These are phyloP conservation scores for Prunus yedoensis DNA, from an alignment of 331 rosid genomes.

Conservation along the genomic window DNA sequence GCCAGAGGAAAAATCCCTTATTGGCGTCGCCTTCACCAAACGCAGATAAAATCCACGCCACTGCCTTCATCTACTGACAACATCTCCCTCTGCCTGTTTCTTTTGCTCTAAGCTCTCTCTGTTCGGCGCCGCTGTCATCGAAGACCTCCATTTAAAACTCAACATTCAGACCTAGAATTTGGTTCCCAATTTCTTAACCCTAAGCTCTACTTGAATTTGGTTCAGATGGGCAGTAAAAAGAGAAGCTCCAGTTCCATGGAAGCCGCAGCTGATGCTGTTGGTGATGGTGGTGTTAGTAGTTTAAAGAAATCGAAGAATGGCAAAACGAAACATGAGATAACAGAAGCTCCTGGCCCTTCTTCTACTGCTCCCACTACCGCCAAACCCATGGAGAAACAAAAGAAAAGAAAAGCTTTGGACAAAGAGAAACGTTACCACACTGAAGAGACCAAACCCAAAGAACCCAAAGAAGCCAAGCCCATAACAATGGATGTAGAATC, in stretches of 20 bases:
- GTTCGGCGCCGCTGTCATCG: too few species aligned
- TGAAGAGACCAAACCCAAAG: slow-evolving; percentile 16
- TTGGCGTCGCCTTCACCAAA: too few species aligned
- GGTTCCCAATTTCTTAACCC: background rate
- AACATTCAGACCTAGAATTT: too few species aligned
- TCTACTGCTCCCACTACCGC: slow-evolving; percentile 21
- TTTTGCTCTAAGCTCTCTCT: too few species aligned
- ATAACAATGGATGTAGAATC: slow-evolving; percentile 18
- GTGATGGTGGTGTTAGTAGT: background rate
- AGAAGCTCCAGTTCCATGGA: slow-evolving; percentile 38
- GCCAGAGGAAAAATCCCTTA: too few species aligned
- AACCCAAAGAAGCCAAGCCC: background rate
- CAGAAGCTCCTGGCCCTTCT: slow-evolving; percentile 28
- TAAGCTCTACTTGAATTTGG: background rate
- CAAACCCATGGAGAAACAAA: slow-evolving; percentile 80
- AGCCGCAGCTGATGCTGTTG: slow-evolving; percentile 7
- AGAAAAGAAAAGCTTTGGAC: slow-evolving; percentile 78
- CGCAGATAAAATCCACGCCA: too few species aligned
- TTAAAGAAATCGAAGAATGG: slow-evolving; percentile 39
- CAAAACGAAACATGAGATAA: slow-evolving; percentile 28
- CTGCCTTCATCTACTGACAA: too few species aligned
- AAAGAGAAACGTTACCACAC: slow-evolving; percentile 44
- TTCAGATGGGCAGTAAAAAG: slow-evolving; percentile 55
- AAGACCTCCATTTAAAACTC: too few species aligned
- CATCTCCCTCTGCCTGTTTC: too few species aligned